These are phyloP conservation scores for Strobilomyces echinocephalus DNA, from an alignment of 768 basidiomycete species.

Conservation along the genomic window DNA sequence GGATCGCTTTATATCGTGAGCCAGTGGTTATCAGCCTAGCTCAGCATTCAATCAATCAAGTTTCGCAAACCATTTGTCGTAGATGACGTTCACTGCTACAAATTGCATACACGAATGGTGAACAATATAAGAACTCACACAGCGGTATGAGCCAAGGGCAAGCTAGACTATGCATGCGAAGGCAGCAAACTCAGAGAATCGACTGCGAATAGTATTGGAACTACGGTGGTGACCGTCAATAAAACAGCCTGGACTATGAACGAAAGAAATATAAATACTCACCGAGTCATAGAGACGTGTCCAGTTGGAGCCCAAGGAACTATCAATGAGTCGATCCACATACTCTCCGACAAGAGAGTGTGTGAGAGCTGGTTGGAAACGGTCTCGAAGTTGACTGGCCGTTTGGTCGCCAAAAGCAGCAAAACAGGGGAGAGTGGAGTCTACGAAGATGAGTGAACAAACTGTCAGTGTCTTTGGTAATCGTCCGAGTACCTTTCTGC, in stretches of 20 bases:
- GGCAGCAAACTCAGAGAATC: constrained; percentile 49
- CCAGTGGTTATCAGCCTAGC: not conserved
- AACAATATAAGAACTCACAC: not conserved
- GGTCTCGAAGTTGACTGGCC: constrained; percentile 79
- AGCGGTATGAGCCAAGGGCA: not conserved
- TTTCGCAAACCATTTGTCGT: not conserved
- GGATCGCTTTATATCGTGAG: not conserved
- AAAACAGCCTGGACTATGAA: not conserved
- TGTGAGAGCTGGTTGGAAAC: constrained; percentile 89
- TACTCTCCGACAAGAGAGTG: constrained; percentile 81
- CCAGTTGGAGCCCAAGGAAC: constrained; percentile 89
- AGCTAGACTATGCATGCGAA: not conserved
- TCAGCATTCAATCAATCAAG: not conserved
- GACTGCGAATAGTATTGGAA: constrained; percentile 95
- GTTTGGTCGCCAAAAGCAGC: constrained; percentile 88
- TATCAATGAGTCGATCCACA: constrained; percentile 86
- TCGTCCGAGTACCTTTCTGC: constrained; percentile 72
- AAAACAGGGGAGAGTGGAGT: constrained; percentile 90
- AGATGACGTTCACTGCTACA: constrained; percentile 1
- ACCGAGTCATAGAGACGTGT: constrained; percentile 95
- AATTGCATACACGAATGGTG: not conserved
- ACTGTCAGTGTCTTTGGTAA: not conserved
- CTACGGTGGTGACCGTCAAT: constrained; percentile 34
- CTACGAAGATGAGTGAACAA: constrained; percentile 34
- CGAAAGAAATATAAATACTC: constrained; percentile 24